Conservation (phyloP, 192 early-diverging fungal species). For the Linderina pennispora region DNA sequence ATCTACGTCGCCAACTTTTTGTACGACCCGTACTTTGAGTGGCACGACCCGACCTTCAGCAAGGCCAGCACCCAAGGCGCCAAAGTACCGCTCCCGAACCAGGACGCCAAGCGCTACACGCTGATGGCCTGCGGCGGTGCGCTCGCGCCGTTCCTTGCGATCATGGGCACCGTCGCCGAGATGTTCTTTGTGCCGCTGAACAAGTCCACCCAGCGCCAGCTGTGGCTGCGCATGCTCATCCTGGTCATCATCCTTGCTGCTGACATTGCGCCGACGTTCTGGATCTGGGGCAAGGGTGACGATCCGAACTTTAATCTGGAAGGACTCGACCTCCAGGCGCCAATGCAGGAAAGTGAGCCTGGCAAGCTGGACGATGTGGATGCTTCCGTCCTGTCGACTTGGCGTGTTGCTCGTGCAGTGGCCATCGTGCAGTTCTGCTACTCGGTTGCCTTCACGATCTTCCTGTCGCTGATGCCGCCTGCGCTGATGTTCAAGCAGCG, state of each 20-base stretch:
- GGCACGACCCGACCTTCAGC: slow-evolving; percentile 39
- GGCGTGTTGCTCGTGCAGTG: slow-evolving; percentile 53
- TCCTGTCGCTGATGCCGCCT: slow-evolving; percentile 62
- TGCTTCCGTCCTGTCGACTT: slow-evolving; percentile 44
- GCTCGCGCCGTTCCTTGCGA: slow-evolving; percentile 59
- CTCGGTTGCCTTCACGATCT: slow-evolving; percentile 58
- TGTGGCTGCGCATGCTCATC: slow-evolving; percentile 51
- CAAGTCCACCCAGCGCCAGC: slow-evolving; percentile 50
- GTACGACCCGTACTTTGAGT: slow-evolving; percentile 52
- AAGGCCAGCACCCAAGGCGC: slow-evolving; percentile 18
- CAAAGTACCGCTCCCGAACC: slow-evolving; percentile 26
- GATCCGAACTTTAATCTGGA: slow-evolving; percentile 43
- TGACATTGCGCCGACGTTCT: slow-evolving; percentile 61
- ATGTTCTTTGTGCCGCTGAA: slow-evolving; percentile 62
- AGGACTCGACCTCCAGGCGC: slow-evolving; percentile 28
- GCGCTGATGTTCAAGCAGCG: slow-evolving; percentile 54
- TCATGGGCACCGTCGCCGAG: slow-evolving; percentile 62
- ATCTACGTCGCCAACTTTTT: slow-evolving; percentile 63
- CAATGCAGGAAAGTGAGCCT: slow-evolving; percentile 20
- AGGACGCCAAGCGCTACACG: slow-evolving; percentile 51
- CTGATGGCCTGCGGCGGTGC: slow-evolving; percentile 67
- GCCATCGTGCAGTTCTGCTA: slow-evolving; percentile 63
- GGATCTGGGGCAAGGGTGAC: slow-evolving; percentile 42
- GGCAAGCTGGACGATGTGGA: slow-evolving; percentile 52
- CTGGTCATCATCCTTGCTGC: slow-evolving; percentile 55